Evolutionary conservation across 805 yeast species (phyloP).

Genomic region (Vanderwaltozyma yarrowii): DNA sequence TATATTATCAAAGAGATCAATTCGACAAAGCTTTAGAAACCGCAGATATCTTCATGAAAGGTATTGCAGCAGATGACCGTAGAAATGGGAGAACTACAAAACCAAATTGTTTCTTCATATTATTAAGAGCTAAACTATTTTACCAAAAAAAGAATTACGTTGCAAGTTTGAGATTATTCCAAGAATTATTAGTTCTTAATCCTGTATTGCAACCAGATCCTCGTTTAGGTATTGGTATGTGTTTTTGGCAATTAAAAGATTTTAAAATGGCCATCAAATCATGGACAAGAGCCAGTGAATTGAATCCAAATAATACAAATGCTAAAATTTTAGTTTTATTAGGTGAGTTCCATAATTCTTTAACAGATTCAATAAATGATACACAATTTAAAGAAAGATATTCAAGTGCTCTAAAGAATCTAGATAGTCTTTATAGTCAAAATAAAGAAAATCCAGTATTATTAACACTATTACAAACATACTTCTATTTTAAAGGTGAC

Average conservation of each 20-base stretch:
- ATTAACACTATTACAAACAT: constrained; percentile 57
- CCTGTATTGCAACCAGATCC: constrained; percentile 85
- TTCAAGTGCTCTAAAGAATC: constrained; percentile 43
- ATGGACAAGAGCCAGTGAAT: constrained; percentile 70
- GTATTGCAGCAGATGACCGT: constrained; percentile 28
- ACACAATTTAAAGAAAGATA: constrained; percentile 55
- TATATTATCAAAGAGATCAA: constrained; percentile 46
- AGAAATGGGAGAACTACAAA: constrained; percentile 35
- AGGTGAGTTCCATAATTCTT: constrained; percentile 55
- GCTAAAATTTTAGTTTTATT: constrained; percentile 60
- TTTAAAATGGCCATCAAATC: constrained; percentile 64
- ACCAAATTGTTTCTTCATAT: constrained; percentile 60
- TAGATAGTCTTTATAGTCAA: constrained; percentile 30
- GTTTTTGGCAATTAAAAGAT: constrained; percentile 84
- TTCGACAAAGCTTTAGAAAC: constrained; percentile 63
- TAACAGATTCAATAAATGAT: constrained; percentile 36
- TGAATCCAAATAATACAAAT: constrained; percentile 49
- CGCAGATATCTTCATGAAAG: constrained; percentile 48
- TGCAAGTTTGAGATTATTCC: constrained; percentile 72
- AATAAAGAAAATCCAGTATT: constrained; percentile 49
- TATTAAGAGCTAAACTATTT: constrained; percentile 76
- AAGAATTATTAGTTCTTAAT: constrained; percentile 64
- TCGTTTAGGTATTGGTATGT: constrained; percentile 86
- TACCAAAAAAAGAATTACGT: constrained; percentile 63
- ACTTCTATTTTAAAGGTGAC: constrained; percentile 59